Percentiles rank a stretch among this genome's conserved stretches.
These are phyloP conservation scores for Jatropha curcas DNA, from an alignment of 345 rosid genomes.

Conservation along the genomic window DNA sequence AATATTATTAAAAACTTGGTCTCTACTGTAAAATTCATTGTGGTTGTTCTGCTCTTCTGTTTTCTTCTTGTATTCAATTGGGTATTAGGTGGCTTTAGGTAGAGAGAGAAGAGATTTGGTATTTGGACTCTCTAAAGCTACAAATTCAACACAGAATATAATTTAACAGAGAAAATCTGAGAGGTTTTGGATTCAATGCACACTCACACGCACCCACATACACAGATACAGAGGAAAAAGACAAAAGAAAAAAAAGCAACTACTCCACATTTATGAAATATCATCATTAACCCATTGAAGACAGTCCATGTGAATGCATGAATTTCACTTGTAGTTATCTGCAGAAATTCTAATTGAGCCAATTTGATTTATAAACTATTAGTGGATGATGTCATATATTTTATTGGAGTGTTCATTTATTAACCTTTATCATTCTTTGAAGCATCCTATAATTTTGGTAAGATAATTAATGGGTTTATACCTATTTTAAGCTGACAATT, in stretches of 20 bases:
- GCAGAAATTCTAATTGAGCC: too few relatives aligned
- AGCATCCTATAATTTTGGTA: conserved; percentile 19
- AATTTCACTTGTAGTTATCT: too few relatives aligned
- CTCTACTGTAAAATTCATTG: conserved; percentile 20
- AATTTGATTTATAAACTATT: not conserved
- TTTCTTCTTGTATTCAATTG: conserved; percentile 44
- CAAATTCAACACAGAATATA: conserved; percentile 1
- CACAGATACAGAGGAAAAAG: not conserved
- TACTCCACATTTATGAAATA: not conserved
- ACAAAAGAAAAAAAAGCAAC: not conserved
- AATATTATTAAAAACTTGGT: conserved; percentile 8
- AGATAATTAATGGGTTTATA: conserved; percentile 37
- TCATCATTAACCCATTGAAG: not conserved
- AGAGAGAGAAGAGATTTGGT: not conserved
- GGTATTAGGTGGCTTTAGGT: conserved; percentile 55
- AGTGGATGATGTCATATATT: conserved; percentile 1
- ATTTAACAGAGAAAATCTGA: not conserved
- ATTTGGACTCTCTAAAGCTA: not conserved
- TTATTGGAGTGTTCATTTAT: not conserved
- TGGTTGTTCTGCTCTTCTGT: conserved; percentile 42
- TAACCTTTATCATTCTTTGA: not conserved
- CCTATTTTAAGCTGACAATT: conserved; percentile 33
- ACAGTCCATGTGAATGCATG: not conserved
- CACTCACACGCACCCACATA: not conserved
- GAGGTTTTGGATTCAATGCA: not conserved